Evolutionary conservation across 148 eudicot genomes (phyloP), one percentile per base, ranked within the genome.

Genomic region (Persicaria tinctoria): DNA sequence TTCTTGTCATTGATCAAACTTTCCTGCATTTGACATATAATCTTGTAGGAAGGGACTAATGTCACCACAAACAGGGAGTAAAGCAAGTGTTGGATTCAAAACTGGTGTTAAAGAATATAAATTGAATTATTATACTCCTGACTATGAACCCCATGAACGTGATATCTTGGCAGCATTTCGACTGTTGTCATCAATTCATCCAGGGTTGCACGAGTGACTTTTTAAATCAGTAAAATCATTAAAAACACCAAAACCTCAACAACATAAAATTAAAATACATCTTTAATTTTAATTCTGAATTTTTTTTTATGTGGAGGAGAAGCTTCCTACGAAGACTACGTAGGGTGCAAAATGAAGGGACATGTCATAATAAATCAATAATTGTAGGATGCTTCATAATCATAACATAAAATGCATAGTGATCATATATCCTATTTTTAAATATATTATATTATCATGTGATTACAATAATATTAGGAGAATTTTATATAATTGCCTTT

Each of bases 161-260:
- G 23, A 20, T 20, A 20, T 20, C 23, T 20, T 20, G 23, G 23
- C 23, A 20, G 23, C 23, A 20, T 20, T 20, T 20, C 23, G 23
- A 20, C 23, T 20, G 23, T 20, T 20, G 23, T 20, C 23, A 20
- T 20, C 23, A 20, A 20, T 20, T 20, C 23, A 20, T 20, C 23
- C 23, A 20, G 23, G 8, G 70, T 66, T 66, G 70, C 70, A 66
- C 70, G 70, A 66, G 70, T 66, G 70, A 13, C 17, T 44, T 66
- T 41, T 17, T 17, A 9, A 66, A 66, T 14, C 70, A 66, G 4
- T 10, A 63, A 27, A 4, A 8, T 16, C 62, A 56, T 17, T 5
- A 56, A 32, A 27, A 32, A 8, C 44, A 38, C 41, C 13, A 66
- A 11, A 3, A 23, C 9, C 5, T 66, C 12, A 66, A 23, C 8